Conservation (phyloP, 441 rosid genomes). For the Eutrema salsugineum region DNA sequence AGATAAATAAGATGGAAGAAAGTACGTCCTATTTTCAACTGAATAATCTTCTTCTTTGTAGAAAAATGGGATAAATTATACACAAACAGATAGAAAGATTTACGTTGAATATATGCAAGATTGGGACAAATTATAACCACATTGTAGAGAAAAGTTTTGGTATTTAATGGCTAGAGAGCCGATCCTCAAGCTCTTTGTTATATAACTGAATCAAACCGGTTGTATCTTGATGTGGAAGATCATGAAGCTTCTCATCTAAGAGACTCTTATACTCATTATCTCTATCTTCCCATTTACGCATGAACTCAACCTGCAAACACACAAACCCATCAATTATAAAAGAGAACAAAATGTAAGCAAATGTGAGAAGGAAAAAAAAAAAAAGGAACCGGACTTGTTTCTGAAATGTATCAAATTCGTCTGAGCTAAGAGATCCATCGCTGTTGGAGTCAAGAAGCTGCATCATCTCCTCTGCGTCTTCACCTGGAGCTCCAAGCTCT, state of each 20-base stretch:
- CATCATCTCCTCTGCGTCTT: slow-evolving; percentile 96
- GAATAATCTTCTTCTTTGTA: too few relatives aligned
- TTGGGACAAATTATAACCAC: neutral
- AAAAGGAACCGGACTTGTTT: slow-evolving; percentile 52
- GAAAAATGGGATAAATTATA: too few relatives aligned
- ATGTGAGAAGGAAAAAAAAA: neutral
- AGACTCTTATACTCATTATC: slow-evolving; percentile 58
- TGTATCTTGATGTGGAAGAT: slow-evolving; percentile 32
- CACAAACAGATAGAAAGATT: neutral
- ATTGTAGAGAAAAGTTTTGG: neutral
- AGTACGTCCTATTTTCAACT: too few relatives aligned
- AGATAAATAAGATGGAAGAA: too few relatives aligned
- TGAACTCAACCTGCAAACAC: slow-evolving; percentile 64
- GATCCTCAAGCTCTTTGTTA: slow-evolving; percentile 48
- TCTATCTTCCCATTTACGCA: slow-evolving; percentile 64
- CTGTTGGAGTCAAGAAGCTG: slow-evolving; percentile 90
- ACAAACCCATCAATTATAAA: neutral
- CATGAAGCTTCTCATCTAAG: slow-evolving; percentile 63
- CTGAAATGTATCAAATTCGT: slow-evolving; percentile 81
- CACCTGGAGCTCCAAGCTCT: slow-evolving; percentile 94
- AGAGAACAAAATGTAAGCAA: neutral
- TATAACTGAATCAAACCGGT: slow-evolving; percentile 55
- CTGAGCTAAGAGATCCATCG: slow-evolving; percentile 91
- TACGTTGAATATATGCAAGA: neutral
- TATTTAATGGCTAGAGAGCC: slow-evolving; percentile 26